A percentile compares a stretch with the other conserved stretches of the same genome.
Evolutionary conservation across 176 grass and related monocot species (phyloP).

Genomic region (Raddia guianensis): DNA sequence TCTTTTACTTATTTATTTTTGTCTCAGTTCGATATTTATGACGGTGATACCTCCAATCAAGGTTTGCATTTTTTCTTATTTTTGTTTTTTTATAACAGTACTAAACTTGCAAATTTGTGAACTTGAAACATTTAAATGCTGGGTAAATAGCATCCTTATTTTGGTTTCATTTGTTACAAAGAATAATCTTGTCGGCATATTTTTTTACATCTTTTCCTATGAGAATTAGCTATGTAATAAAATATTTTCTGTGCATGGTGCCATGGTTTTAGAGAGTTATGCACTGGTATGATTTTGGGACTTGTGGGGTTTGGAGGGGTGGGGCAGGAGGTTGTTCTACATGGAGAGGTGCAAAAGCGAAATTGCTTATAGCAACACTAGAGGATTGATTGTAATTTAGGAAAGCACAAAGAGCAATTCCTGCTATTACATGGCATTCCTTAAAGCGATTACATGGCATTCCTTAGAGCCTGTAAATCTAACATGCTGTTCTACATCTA

Average conservation of each 20-base stretch:
- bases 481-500: not conserved
- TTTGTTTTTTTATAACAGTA: not conserved
- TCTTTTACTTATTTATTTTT: slow-evolving; percentile 38
- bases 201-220: not conserved
- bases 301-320: not conserved
- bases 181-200: too few relatives aligned
- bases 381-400: not conserved
- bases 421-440: not conserved
- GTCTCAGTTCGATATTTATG: slow-evolving; percentile 83
- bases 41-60: slow-evolving; percentile 64
- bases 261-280: not conserved
- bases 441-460: not conserved
- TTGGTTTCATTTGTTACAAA: slow-evolving; percentile 20
- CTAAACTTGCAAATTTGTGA: not conserved
- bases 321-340: not conserved
- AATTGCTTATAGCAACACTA: not conserved
- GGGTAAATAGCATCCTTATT: not conserved
- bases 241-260: not conserved
- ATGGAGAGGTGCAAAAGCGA: not conserved
- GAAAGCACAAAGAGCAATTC: not conserved
- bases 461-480: not conserved
- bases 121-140: not conserved
- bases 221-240: not conserved
- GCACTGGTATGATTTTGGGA: not conserved
- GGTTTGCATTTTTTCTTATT: slow-evolving; percentile 56